Evolutionary conservation across 2,329 filamentous ascomycete genomes (phyloP), one percentile per base, ranked within the genome.

Genomic region (Shiraia bambusicola): DNA sequence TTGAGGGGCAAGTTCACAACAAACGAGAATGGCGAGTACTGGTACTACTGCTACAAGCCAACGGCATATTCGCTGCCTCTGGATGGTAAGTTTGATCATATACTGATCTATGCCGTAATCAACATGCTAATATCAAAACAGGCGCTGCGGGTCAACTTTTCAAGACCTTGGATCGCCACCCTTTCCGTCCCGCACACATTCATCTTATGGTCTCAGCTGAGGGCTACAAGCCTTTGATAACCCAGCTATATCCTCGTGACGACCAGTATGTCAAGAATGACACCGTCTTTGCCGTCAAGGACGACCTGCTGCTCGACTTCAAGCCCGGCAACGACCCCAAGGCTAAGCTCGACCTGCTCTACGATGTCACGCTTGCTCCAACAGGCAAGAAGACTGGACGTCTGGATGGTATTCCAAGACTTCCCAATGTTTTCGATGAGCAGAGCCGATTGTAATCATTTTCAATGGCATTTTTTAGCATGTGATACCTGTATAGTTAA

Each of bases 1-100:
- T 76, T 88, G 29, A 80, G 86, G 30, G 86, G 86, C 66, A 88
- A 88, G 73, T 88, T 88, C 75, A 78, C 77, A 56, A 80, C 83
- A 50, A 79, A 87, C 67, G 78, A 78, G 56, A 77, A 88, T 49
- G 86, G 86, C 56, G 77, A 83, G 66, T 87, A 84, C 71, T 78
- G 75, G 71, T 84, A 87, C 70, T 88, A 88, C 78, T 88, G 84
- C 76, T 80, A 84, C 61, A 77, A 86, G 69, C 86, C 86, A 1
- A 88, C 85, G 0, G 81, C 83, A 4, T 88, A 88, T 71, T 83
- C 83, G 28, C 75, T 88, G 48, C 83, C 84, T 31, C 82, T 77
- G 36, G 81, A 86, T 56, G 84, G 73, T 64, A 52, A 46, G 59
- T 49, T 27, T 5, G 12, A 15, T 12, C 3, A 5, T 11, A n/a